phyloP scores from a whole-genome alignment of 257 asterid species.

The Leonotis leonurus region DNA sequence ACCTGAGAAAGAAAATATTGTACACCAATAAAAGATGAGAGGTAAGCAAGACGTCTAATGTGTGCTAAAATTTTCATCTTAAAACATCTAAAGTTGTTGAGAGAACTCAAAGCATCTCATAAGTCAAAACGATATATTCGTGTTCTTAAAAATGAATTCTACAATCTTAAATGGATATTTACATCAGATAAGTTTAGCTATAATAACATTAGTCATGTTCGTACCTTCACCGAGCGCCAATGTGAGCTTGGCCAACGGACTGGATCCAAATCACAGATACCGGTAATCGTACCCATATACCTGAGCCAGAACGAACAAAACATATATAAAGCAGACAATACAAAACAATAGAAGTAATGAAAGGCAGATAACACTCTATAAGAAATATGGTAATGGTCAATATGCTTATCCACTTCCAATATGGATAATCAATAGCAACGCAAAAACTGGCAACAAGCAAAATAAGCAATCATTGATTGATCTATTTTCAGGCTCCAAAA shows the following conservation, averaged over 20 bases:
- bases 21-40: background rate
- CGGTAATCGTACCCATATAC: conserved; percentile 91
- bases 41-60: background rate
- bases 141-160: background rate
- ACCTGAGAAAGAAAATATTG: conserved; percentile 41
- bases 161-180: background rate
- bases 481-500: background rate
- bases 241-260: conserved; percentile 94
- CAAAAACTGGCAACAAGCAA: background rate
- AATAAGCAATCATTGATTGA: background rate
- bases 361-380: background rate
- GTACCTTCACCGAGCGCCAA: conserved; percentile 91
- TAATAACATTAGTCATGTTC: background rate
- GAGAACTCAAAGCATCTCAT: background rate
- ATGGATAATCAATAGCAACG: background rate
- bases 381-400: background rate
- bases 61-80: too few species aligned
- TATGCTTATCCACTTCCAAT: background rate
- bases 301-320: conserved; percentile 27
- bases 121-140: too few species aligned
- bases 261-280: conserved; percentile 76
- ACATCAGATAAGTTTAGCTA: background rate
- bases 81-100: background rate
- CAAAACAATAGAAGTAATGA: background rate
- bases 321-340: background rate